Percentiles rank a stretch among this genome's conserved stretches.
Conservation (phyloP, 257 asterid genomes). For the Primulina eburnea region DNA sequence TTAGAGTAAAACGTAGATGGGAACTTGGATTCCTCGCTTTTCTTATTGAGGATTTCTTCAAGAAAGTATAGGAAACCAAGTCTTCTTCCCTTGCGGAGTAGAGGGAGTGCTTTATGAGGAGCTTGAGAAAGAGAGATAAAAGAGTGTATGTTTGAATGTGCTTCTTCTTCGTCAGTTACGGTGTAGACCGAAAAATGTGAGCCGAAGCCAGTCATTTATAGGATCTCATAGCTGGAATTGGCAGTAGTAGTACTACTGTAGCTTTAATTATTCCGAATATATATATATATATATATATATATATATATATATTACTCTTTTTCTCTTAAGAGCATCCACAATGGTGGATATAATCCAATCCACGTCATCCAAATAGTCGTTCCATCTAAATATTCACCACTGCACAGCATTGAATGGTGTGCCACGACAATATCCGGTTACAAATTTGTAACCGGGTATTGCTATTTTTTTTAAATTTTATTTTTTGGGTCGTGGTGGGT, state of each 20-base stretch:
- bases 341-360: too few species aligned
- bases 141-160: slow-evolving; percentile 10
- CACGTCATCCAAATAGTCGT: too few species aligned
- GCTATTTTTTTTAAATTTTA: too few species aligned
- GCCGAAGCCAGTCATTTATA: slow-evolving; percentile 49
- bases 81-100: slow-evolving; percentile 8
- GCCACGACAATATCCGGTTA: too few species aligned
- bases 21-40: slow-evolving; percentile 15
- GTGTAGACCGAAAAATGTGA: slow-evolving; percentile 45
- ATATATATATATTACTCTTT: too few species aligned
- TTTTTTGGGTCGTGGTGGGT: too few species aligned
- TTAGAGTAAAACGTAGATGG: slow-evolving; percentile 39
- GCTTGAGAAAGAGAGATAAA: neutral
- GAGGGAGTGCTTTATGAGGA: neutral
- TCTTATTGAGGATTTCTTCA: neutral
- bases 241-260: neutral
- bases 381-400: too few species aligned
- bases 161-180: slow-evolving; percentile 17
- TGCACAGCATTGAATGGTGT: too few species aligned
- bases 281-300: too few species aligned
- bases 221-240: slow-evolving; percentile 34
- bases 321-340: too few species aligned
- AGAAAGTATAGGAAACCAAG: slow-evolving; percentile 16
- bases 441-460: too few species aligned
- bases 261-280: too few species aligned